Percentiles rank a stretch among this genome's conserved stretches.
phyloP scores from a whole-genome alignment of 1,139 yeast genomes.

The Saccharomyces hybrid region DNA sequence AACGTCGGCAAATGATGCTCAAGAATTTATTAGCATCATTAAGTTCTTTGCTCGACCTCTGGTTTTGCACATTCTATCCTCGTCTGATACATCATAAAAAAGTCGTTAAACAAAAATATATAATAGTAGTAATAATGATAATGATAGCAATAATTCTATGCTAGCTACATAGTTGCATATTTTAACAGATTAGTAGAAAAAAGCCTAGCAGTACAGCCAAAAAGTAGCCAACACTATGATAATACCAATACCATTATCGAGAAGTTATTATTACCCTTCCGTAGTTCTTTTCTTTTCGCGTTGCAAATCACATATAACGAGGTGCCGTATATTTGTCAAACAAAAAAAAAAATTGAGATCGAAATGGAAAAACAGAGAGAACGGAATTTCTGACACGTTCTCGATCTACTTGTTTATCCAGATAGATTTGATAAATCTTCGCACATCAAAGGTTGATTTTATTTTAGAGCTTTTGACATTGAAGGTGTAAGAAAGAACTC shows the following conservation, averaged over 20 bases:
- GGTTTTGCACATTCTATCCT: neutral
- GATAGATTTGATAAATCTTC: neutral
- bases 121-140: neutral
- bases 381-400: neutral
- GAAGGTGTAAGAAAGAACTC: neutral
- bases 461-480: neutral
- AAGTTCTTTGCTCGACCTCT: neutral
- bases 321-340: neutral
- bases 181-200: neutral
- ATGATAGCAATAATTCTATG: neutral
- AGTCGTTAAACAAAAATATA: neutral
- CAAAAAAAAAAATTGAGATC: neutral
- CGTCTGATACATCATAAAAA: neutral
- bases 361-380: neutral
- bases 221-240: neutral
- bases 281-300: neutral
- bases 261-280: neutral
- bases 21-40: neutral
- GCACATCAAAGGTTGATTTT: neutral
- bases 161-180: neutral
- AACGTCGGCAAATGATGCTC: conserved; percentile 63
- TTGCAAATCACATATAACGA: conserved; percentile 1
- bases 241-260: too few species aligned
- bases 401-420: neutral
- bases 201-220: neutral